phyloP scores from a whole-genome alignment of 257 asterid species.

The Phtheirospermum japonicum region DNA sequence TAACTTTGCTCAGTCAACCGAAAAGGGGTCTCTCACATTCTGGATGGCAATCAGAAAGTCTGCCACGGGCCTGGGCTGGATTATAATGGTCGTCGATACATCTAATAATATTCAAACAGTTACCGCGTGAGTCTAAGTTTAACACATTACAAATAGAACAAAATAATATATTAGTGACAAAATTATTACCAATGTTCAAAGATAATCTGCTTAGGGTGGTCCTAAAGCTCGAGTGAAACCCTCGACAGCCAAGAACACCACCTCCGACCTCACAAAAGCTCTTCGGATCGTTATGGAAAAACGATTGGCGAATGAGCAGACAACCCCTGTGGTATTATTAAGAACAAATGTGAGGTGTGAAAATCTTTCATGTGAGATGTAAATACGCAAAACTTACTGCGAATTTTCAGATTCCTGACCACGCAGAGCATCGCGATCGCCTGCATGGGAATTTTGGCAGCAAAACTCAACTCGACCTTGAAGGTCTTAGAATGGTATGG shows the following conservation, averaged over 20 bases:
- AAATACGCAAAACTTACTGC: conserved; percentile 83
- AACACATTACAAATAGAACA: neutral
- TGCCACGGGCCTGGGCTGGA: conserved; percentile 74
- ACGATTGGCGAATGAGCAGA: too few species aligned
- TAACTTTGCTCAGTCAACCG: conserved; percentile 82
- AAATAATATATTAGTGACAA: neutral
- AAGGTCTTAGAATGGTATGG: too few species aligned
- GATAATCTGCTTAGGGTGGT: conserved; percentile 83
- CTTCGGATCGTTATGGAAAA: too few species aligned
- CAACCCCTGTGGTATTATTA: too few species aligned
- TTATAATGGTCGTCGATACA: conserved; percentile 85
- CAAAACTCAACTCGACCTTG: too few species aligned
- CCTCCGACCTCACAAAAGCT: too few species aligned
- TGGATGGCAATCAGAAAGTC: conserved; percentile 78
- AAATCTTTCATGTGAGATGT: too few species aligned
- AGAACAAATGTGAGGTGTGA: too few species aligned
- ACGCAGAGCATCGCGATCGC: conserved; percentile 80
- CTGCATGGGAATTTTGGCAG: conserved; percentile 79
- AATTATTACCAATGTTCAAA: conserved; percentile 64
- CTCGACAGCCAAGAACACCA: too few species aligned
- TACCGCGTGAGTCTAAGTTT: neutral
- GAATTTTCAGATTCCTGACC: conserved; percentile 91
- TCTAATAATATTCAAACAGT: too few species aligned
- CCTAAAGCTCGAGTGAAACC: too few species aligned
- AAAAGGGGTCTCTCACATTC: conserved; percentile 68